phyloP scores from a whole-genome alignment of 208 protist genomes.

The Leishmania gerbilli region DNA sequence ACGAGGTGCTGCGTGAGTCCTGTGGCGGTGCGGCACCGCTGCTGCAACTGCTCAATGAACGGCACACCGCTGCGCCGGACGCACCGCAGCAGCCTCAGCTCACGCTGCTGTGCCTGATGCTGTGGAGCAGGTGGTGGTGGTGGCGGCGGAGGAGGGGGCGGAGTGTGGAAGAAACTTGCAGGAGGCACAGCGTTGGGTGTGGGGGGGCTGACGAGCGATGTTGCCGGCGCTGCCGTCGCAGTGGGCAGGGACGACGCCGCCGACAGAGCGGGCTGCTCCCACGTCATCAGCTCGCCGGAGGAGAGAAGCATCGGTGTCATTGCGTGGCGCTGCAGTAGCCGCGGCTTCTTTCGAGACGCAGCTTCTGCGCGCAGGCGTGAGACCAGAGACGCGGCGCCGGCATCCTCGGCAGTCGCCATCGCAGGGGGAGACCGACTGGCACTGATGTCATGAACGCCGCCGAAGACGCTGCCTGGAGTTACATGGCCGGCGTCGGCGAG shows the following conservation, averaged over 20 bases:
- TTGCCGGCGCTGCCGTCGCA: not conserved
- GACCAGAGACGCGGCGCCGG: not conserved
- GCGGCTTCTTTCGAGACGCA: not conserved
- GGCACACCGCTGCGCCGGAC: slow-evolving; percentile 3
- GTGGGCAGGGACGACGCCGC: not conserved
- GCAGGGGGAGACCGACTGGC: not conserved
- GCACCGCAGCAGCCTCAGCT: not conserved
- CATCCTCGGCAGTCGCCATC: not conserved
- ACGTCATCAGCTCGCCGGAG: slow-evolving; percentile 10
- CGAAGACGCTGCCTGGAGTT: slow-evolving; percentile 1
- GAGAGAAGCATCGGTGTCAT: slow-evolving; percentile 21
- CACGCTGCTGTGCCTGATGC: not conserved
- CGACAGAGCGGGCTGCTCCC: not conserved
- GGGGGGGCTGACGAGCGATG: not conserved
- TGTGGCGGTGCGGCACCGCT: slow-evolving; percentile 14
- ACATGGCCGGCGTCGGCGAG: not conserved
- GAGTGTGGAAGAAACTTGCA: not conserved
- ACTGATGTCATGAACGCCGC: slow-evolving; percentile 5
- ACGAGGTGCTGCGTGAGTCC: slow-evolving; percentile 9
- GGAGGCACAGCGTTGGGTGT: not conserved
- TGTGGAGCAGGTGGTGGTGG: not conserved
- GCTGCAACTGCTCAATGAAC: slow-evolving; percentile 19
- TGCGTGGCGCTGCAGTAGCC: slow-evolving; percentile 11
- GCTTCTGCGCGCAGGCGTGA: slow-evolving; percentile 13
- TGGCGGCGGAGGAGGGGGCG: not conserved